Base-by-base conservation (phyloP, 164 flowering plant species). In the Kalanchoe fedtschenkoi region DNA sequence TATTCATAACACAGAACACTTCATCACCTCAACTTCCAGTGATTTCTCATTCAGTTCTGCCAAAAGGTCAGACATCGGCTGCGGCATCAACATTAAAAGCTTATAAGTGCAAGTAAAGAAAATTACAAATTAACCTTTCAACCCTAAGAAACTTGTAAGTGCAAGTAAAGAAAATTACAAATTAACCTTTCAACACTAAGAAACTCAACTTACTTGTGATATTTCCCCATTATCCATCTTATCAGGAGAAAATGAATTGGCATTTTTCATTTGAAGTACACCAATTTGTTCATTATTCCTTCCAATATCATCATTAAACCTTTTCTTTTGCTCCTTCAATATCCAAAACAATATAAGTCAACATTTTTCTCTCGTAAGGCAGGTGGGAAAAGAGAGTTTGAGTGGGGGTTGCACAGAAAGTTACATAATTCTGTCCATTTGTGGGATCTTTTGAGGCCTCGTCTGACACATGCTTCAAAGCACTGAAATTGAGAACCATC, bases 21-120 rank as follows among this genome's bases (percentile, higher is more conserved):
- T 60, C 29, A 62, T 78, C 66, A 92, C 98, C 98, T 93, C 99
- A 56, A 93, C 95, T 72, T 90, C 99, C 70, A 93, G 84, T 47
- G 99, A 85, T 73, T 93, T 90, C 85, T 93, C 95, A 72, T 80
- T 90, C 65, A 93, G 71, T 76, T 88, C 97, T 37, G 60, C 84
- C 74, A 68, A 68, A 63, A 93, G 74, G 59, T 90, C 95, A 69
- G 82, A 74, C 62, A 87, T 66, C 62, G 91, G 71, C 99, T 88
- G 88, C 76, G 77, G 60, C 58, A 72, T 15, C 34, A 44, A 67
- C 62, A 58, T 35, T 60, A 46, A 19, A n/a, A 62, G 58, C 1
- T 68, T 63, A 55, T 53, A 15, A 64, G 66, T 28, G 14, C 46
- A 67, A 17, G 62, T 58, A 60, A 51, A 61, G 17, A 41, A 55